Conservation (phyloP, 192 early-diverging fungal genomes). For the Umbelopsis ramanniana region DNA sequence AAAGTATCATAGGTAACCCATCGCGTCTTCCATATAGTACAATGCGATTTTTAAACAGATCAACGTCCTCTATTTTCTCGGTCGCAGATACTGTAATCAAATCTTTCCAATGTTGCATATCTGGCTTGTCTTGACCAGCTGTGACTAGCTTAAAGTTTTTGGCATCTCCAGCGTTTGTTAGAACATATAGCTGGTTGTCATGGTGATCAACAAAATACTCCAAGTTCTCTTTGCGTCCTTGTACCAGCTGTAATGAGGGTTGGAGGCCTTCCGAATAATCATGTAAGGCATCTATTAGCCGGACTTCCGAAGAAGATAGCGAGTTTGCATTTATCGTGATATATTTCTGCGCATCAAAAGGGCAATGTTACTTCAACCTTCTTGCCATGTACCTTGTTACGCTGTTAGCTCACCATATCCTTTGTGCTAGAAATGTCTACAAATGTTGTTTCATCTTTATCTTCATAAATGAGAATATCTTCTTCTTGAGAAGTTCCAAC, state of each 20-base stretch:
- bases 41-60: conserved; percentile 65
- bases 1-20: conserved; percentile 58
- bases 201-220: conserved; percentile 84
- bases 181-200: conserved; percentile 54
- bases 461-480: conserved; percentile 65
- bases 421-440: conserved; percentile 78
- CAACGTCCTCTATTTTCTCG: conserved; percentile 78
- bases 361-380: background rate
- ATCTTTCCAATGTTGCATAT: conserved; percentile 59
- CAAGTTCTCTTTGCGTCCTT: conserved; percentile 57
- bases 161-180: conserved; percentile 55
- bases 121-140: conserved; percentile 42
- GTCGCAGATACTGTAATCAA: conserved; percentile 57
- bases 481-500: conserved; percentile 51
- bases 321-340: conserved; percentile 73
- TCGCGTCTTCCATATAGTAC: conserved; percentile 55
- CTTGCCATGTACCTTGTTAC: background rate
- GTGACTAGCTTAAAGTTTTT: conserved; percentile 67
- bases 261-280: conserved; percentile 35
- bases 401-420: conserved; percentile 50
- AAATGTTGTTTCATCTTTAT: conserved; percentile 68
- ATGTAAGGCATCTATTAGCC: conserved; percentile 56
- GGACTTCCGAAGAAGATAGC: conserved; percentile 71
- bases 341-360: conserved; percentile 40
- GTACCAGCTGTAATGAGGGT: conserved; percentile 52